phyloP scores from a whole-genome alignment of 192 early-diverging fungal genomes.

The Podila verticillata region DNA sequence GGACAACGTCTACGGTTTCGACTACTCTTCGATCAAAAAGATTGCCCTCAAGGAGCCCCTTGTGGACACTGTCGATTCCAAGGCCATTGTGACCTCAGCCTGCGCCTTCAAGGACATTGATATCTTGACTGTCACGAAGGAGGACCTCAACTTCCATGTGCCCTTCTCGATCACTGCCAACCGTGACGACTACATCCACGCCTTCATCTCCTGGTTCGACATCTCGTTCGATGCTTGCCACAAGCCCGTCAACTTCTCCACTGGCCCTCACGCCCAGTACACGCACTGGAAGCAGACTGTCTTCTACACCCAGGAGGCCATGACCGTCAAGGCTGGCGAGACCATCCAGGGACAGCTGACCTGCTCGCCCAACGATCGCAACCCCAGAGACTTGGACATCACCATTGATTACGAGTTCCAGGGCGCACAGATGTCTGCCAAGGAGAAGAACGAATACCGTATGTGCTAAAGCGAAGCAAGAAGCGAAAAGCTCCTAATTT shows the following conservation, averaged over 20 bases:
- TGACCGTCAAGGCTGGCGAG: slow-evolving; percentile 88
- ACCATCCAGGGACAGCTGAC: slow-evolving; percentile 63
- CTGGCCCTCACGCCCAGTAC: slow-evolving; percentile 72
- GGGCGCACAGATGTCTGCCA: slow-evolving; percentile 38
- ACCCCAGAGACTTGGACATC: slow-evolving; percentile 96
- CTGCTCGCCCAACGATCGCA: slow-evolving; percentile 77
- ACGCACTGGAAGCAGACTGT: slow-evolving; percentile 99
- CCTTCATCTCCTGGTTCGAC: slow-evolving; percentile 94
- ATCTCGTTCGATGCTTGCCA: slow-evolving; percentile 80
- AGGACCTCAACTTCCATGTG: slow-evolving; percentile 78
- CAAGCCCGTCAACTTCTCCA: slow-evolving; percentile 61
- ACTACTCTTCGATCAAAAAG: slow-evolving; percentile 88
- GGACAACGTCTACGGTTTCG: slow-evolving; percentile 96
- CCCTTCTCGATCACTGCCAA: slow-evolving; percentile 73
- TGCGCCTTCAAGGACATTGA: slow-evolving; percentile 78
- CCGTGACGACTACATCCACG: slow-evolving; percentile 74
- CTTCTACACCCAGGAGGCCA: slow-evolving; percentile 76
- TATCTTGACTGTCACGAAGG: slow-evolving; percentile 71
- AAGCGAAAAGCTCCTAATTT: not conserved
- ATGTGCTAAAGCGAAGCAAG: slow-evolving; percentile 43
- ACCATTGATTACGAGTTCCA: slow-evolving; percentile 64
- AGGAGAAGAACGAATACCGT: slow-evolving; percentile 56
- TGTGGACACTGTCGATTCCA: slow-evolving; percentile 79
- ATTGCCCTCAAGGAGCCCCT: slow-evolving; percentile 78
- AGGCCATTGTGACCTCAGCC: slow-evolving; percentile 73